phyloP scores from a whole-genome alignment of 2,329 filamentous ascomycete genomes.

The Tolypocladium inflatum region DNA sequence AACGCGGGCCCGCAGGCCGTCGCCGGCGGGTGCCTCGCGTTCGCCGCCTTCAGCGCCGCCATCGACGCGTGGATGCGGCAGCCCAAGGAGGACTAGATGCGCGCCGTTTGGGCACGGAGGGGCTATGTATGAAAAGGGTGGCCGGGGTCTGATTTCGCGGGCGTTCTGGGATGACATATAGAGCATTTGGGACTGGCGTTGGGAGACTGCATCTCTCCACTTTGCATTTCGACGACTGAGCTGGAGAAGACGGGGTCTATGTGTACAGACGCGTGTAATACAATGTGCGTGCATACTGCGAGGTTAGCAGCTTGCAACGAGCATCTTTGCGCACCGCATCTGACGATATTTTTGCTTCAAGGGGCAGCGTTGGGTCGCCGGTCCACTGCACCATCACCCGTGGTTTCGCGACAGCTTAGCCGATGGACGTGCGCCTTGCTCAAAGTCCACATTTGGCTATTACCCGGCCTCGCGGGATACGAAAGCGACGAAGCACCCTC shows the following conservation, averaged over 20 bases:
- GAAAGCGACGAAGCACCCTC: too few species aligned
- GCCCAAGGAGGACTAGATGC: conserved; percentile 49
- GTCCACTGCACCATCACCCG: background rate
- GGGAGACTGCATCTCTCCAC: conserved; percentile 13
- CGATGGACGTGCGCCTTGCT: background rate
- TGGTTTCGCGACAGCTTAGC: background rate
- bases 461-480: too few species aligned
- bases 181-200: conserved; percentile 23
- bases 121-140: background rate
- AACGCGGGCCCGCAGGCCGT: conserved; percentile 86
- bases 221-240: conserved; percentile 10
- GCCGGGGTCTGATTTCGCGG: conserved; percentile 3
- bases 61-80: conserved; percentile 89
- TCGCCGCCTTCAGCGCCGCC: conserved; percentile 84
- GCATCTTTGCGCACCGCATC: background rate
- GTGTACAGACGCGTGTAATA: background rate
- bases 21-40: conserved; percentile 79
- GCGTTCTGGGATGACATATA: conserved; percentile 18
- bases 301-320: background rate
- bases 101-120: too few species aligned
- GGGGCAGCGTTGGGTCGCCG: too few species aligned
- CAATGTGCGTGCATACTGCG: background rate
- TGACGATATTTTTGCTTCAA: background rate
- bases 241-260: background rate
- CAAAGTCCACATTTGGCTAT: too few species aligned